Base-by-base conservation (phyloP, 2,329 filamentous ascomycete species). In the Dryadomyces quercus-mongolicae region DNA sequence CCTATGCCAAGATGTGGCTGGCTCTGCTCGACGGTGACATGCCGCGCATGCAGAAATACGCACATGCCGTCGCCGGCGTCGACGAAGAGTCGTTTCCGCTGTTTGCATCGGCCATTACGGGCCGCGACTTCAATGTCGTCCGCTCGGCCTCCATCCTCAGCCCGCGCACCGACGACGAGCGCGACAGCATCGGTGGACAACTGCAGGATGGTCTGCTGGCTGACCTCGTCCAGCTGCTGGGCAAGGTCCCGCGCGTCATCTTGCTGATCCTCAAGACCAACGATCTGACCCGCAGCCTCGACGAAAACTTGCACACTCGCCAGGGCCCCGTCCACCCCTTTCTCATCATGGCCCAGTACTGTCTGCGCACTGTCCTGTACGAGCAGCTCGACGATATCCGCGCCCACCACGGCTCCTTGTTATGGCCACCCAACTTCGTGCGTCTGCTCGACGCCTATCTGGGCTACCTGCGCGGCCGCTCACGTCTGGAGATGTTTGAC, bases 211-310 rank as follows among this genome's bases (percentile, higher is more conserved):
- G 92, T 10, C 80, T 98, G 66, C 76, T 98, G 42, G 86, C 87
- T 57, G 86, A 96, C 62, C 76, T 98, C 7, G 88, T 98, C 8
- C 84, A 91, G 60, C 74, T 98, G 60, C 80, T 98, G 5, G 88
- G 89, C 49, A 82, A 88, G 62, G 91, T 98, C 7, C 93, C 93
- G 0, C 77, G 90, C 47, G 88, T 98, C 60, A 95, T 98, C 54
- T 76, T 98, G 13, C 75, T 98, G 31, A 97, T 98, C 60, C 77
- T 98, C 58, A 98, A 98, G 72, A 98, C 93, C 2, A 98, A 98
- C 67, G 93, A 98, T 70, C 74, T 98, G 43, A 98, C 93, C 16
- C 83, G 93, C 59, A 93, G 86, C 62, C 78, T 98, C 18, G 93
- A 98, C 66, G 93, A 98, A 73, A 91, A 86, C 64, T 74, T 94